Base-by-base conservation (phyloP, 208 protist species). In the Endotrypanum monterogeii region DNA sequence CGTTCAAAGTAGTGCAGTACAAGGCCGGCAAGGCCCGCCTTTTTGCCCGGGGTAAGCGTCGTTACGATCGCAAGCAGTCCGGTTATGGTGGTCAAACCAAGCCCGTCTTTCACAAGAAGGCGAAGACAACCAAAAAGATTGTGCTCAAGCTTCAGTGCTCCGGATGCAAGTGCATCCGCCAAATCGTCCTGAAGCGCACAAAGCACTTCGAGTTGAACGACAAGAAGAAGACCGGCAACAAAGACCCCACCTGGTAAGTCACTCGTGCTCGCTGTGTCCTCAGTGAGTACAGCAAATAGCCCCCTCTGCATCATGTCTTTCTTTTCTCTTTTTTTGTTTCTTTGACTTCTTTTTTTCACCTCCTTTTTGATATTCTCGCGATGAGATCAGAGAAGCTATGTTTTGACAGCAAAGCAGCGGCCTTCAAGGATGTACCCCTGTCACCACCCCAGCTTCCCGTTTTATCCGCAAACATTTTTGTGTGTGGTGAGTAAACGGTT, bases 41-140 rank as follows among this genome's bases (percentile, higher is more conserved):
- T 61, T 99, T 94, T 73, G 98, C 98, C 37, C 98, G 99, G 86
- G 99, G 99, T 92, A 99, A 99, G 62, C 78, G 83, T 60, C 92
- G 75, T 98, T 99, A 99, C 93, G 99, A 99, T 88, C 90, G 98
- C 71, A 99, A 99, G 89, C 99, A 99, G 98, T 91, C 88, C 57
- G 99, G 99, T 91, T 99, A 99, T 87, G 99, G 99, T 98, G 99
- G 99, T 90, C 99, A 81, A 97, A 99, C 99, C 83, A 99, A 99
- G 98, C 99, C 99, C 57, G 97, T 99, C 80, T 99, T 99, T 95
- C 97, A 99, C 76, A 85, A 99, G 95, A 99, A 99, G 97, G 98
- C 98, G 58, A 99, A 99, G 94, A 99, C 98, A 35, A 99, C 99
- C 63, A 99, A 99, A 96, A 99, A 99, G 97, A 99, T 99, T 90